These are phyloP conservation scores for Calonectria honghensis DNA, from an alignment of 2,329 filamentous ascomycete species.

Conservation along the genomic window DNA sequence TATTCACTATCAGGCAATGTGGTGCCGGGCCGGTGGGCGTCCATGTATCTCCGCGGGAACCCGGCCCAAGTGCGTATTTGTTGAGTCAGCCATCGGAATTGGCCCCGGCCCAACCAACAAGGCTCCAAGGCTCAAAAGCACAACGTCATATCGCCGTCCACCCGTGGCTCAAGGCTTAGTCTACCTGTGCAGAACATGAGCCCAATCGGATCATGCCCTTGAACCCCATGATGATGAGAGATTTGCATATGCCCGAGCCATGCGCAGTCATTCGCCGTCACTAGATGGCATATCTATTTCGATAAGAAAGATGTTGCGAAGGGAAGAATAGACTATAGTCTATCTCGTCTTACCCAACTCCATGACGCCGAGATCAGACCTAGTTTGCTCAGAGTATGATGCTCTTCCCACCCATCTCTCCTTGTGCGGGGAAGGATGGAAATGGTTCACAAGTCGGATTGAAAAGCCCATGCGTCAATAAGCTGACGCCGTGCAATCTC, in stretches of 20 bases:
- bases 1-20: not conserved
- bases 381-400: not conserved
- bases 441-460: not conserved
- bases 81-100: not conserved
- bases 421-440: not conserved
- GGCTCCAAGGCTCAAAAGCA: not conserved
- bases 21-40: not conserved
- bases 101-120: not conserved
- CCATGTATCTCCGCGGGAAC: not conserved
- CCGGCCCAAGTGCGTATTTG: not conserved
- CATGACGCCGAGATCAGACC: not conserved
- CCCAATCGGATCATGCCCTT: not conserved
- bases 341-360: not conserved
- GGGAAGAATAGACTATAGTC: not conserved
- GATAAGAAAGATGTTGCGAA: not conserved
- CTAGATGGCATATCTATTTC: not conserved
- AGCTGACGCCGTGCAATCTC: not conserved
- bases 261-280: not conserved
- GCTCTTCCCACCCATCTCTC: not conserved
- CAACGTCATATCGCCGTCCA: slow-evolving; percentile 18
- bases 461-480: not conserved
- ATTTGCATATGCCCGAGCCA: not conserved
- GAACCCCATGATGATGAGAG: not conserved
- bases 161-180: slow-evolving; percentile 10
- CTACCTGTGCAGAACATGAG: not conserved